phyloP scores from a whole-genome alignment of 805 yeast genomes.

The Metschnikowia hibisci region DNA sequence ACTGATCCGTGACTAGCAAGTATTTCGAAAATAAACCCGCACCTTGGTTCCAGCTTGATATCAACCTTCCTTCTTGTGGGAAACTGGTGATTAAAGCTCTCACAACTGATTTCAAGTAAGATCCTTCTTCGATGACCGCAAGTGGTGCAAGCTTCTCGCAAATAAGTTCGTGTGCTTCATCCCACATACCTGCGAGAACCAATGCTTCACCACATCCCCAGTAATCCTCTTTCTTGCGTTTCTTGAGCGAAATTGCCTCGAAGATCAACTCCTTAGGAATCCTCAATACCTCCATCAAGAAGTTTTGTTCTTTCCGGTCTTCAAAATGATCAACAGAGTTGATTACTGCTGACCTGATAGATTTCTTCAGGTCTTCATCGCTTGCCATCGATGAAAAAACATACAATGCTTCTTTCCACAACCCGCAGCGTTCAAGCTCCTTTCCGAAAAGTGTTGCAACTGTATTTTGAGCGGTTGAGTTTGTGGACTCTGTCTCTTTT shows the following conservation, averaged over 20 bases:
- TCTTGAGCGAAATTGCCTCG: slow-evolving; percentile 59
- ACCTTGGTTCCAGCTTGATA: slow-evolving; percentile 52
- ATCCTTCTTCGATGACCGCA: slow-evolving; percentile 51
- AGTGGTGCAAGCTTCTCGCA: slow-evolving; percentile 66
- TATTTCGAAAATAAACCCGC: slow-evolving; percentile 56
- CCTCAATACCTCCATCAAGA: slow-evolving; percentile 36
- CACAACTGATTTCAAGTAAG: slow-evolving; percentile 33
- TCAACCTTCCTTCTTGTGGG: slow-evolving; percentile 38
- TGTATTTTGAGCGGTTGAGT: slow-evolving; percentile 17
- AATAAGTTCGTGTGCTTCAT: slow-evolving; percentile 60
- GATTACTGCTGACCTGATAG: slow-evolving; percentile 37
- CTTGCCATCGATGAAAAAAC: slow-evolving; percentile 55
- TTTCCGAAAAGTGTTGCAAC: slow-evolving; percentile 43
- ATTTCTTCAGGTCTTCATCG: slow-evolving; percentile 41
- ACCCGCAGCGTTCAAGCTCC: slow-evolving; percentile 42
- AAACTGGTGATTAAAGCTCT: slow-evolving; percentile 37
- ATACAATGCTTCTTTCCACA: slow-evolving; percentile 58
- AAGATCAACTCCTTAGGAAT: slow-evolving; percentile 48
- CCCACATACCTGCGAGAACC: slow-evolving; percentile 55
- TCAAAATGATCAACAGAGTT: slow-evolving; percentile 28
- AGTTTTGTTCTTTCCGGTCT: slow-evolving; percentile 25
- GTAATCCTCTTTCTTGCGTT: slow-evolving; percentile 46
- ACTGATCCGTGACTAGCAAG: slow-evolving; percentile 26
- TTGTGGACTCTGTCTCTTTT: slow-evolving; percentile 7
- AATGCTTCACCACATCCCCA: slow-evolving; percentile 60